Evolutionary conservation across 2,329 filamentous ascomycete genomes (phyloP).

Genomic region (Hirsutella thompsonii): DNA sequence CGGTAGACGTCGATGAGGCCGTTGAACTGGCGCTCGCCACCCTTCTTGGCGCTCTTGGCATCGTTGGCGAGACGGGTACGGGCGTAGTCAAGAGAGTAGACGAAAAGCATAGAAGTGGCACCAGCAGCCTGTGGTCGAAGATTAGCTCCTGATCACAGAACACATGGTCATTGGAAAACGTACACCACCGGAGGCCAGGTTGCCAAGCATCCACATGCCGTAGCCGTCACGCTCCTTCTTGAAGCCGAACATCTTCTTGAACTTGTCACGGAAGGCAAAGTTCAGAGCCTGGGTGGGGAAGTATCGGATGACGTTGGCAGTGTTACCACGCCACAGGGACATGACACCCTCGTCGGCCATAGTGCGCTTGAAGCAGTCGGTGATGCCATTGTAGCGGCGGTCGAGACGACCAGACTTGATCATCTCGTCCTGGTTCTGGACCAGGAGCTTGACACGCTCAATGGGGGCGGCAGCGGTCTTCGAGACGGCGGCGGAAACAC

Average conservation of each 20-base stretch:
- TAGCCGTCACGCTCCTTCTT: conserved; percentile 99
- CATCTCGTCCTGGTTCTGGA: conserved; percentile 99
- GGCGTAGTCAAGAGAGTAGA: conserved; percentile 99
- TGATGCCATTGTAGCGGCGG: conserved; percentile 89
- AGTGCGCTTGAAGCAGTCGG: conserved; percentile 92
- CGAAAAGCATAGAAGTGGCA: conserved; percentile 99
- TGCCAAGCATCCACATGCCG: conserved; percentile 97
- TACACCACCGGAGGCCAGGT: conserved; percentile 99
- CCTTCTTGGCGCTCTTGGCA: conserved; percentile 94
- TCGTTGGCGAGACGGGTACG: conserved; percentile 99
- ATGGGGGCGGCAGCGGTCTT: conserved; percentile 99
- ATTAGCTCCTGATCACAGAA: background rate
- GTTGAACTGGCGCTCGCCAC: conserved; percentile 99
- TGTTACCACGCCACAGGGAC: conserved; percentile 99
- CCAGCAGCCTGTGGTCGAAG: conserved; percentile 59
- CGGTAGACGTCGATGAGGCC: conserved; percentile 98
- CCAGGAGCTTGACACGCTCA: conserved; percentile 99
- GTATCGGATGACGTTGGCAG: conserved; percentile 99
- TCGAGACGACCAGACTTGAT: conserved; percentile 96
- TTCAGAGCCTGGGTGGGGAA: conserved; percentile 99
- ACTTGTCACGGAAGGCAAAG: conserved; percentile 99
- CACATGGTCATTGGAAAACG: conserved; percentile 24
- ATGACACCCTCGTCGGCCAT: conserved; percentile 82
- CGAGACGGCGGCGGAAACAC: conserved; percentile 99
- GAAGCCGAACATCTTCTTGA: conserved; percentile 99